Evolutionary conservation across 176 grass and related monocot species (phyloP).

Genomic region (Otatea glauca): DNA sequence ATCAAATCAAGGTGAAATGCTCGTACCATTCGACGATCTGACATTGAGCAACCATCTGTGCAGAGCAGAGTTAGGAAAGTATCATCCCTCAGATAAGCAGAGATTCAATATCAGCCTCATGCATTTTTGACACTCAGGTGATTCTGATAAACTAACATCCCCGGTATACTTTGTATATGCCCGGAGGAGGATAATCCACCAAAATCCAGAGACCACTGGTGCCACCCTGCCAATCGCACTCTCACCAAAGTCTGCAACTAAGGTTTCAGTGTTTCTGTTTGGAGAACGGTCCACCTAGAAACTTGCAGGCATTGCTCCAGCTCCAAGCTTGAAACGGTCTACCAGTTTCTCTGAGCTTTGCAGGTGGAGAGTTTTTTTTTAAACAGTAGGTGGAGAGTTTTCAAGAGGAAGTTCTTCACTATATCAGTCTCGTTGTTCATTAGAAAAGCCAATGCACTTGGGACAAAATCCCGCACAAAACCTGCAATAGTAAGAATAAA

Average conservation of each 20-base stretch:
- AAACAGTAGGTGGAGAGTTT: too few species aligned
- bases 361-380: slow-evolving; percentile 84
- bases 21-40: slow-evolving; percentile 94
- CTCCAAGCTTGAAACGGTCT: slow-evolving; percentile 92
- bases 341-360: slow-evolving; percentile 91
- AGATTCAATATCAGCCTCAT: slow-evolving; percentile 85
- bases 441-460: slow-evolving; percentile 87
- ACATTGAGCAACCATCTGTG: slow-evolving; percentile 97
- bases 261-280: slow-evolving; percentile 66
- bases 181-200: slow-evolving; percentile 98
- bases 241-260: slow-evolving; percentile 88
- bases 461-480: slow-evolving; percentile 95
- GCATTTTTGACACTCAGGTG: slow-evolving; percentile 83
- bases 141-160: slow-evolving; percentile 79
- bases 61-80: slow-evolving; percentile 95
- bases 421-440: slow-evolving; percentile 94
- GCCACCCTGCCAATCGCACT: slow-evolving; percentile 90
- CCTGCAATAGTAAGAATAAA: slow-evolving; percentile 39
- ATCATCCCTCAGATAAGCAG: slow-evolving; percentile 88
- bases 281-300: slow-evolving; percentile 83
- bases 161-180: slow-evolving; percentile 95
- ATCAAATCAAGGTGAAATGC: slow-evolving; percentile 37
- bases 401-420: slow-evolving; percentile 89
- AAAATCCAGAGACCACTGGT: slow-evolving; percentile 95
- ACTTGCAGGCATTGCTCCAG: slow-evolving; percentile 95